phyloP scores from a whole-genome alignment of 2,329 filamentous ascomycete genomes.

The Trichoderma semiorbis region DNA sequence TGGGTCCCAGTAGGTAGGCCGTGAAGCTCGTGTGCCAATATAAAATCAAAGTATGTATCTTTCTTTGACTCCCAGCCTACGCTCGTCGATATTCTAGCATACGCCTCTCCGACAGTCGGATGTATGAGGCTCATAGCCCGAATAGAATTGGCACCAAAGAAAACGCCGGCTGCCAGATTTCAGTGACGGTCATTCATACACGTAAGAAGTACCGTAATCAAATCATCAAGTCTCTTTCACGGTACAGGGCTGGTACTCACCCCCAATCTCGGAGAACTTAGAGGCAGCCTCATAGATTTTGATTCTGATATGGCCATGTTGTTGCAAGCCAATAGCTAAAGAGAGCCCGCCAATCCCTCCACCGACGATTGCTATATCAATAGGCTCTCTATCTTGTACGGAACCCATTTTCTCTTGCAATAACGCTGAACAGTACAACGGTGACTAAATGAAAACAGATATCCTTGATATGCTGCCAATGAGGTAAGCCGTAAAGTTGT shows the following conservation, averaged over 20 bases:
- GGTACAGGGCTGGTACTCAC: background rate
- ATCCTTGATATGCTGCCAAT: background rate
- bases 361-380: slow-evolving; percentile 51
- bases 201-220: background rate
- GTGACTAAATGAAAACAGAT: background rate
- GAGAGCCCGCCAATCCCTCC: slow-evolving; percentile 56
- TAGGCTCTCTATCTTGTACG: background rate
- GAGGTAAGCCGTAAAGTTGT: background rate
- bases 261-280: slow-evolving; percentile 54
- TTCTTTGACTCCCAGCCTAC: slow-evolving; percentile 20
- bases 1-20: slow-evolving; percentile 17
- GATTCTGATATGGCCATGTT: slow-evolving; percentile 28
- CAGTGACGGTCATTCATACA: background rate
- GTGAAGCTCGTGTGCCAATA: slow-evolving; percentile 20
- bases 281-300: slow-evolving; percentile 55
- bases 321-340: slow-evolving; percentile 49
- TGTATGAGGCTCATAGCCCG: slow-evolving; percentile 53
- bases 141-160: slow-evolving; percentile 53
- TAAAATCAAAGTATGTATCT: slow-evolving; percentile 20
- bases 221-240: background rate
- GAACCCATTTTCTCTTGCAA: background rate
- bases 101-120: slow-evolving; percentile 41
- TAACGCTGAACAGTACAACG: background rate
- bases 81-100: slow-evolving; percentile 33
- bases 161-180: slow-evolving; percentile 42